phyloP scores from a whole-genome alignment of 768 basidiomycete genomes.

The Xerocomus potaroensis region DNA sequence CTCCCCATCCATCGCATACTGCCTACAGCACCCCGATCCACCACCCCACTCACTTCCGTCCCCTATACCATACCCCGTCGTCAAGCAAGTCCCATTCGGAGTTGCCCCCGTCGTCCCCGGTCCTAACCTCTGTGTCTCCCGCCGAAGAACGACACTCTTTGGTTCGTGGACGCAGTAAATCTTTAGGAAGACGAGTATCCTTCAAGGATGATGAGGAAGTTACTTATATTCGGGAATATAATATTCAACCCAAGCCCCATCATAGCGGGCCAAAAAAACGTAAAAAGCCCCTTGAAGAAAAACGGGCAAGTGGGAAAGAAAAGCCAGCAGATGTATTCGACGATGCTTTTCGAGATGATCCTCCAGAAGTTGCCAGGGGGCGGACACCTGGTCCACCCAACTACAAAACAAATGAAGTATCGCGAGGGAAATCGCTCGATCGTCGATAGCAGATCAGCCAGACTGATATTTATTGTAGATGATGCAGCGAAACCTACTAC shows the following conservation, averaged over 20 bases:
- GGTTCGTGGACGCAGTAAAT: conserved; percentile 44
- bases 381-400: conserved; percentile 26
- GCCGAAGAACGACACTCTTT: conserved; percentile 31
- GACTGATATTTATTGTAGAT: conserved; percentile 9
- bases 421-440: conserved; percentile 20
- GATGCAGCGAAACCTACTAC: conserved; percentile 10
- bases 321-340: conserved; percentile 5
- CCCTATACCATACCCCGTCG: conserved; percentile 26
- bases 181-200: conserved; percentile 53
- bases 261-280: conserved; percentile 4
- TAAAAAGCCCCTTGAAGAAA: conserved; percentile 6
- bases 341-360: conserved; percentile 12
- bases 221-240: conserved; percentile 2
- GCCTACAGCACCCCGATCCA: conserved; percentile 8
- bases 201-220: conserved; percentile 38
- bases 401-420: conserved; percentile 10
- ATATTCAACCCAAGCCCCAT: conserved; percentile 2
- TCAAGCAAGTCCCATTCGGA: conserved; percentile 44
- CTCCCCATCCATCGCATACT: conserved; percentile 4
- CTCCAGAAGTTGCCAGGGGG: conserved; percentile 16
- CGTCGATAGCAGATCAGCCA: conserved; percentile 23
- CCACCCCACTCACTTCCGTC: conserved; percentile 15
- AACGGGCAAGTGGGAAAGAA: conserved; percentile 16
- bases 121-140: conserved; percentile 37
- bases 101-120: conserved; percentile 51